These are phyloP conservation scores for Camellia sinensis DNA, from an alignment of 148 eudicot genomes.

Conservation along the genomic window DNA sequence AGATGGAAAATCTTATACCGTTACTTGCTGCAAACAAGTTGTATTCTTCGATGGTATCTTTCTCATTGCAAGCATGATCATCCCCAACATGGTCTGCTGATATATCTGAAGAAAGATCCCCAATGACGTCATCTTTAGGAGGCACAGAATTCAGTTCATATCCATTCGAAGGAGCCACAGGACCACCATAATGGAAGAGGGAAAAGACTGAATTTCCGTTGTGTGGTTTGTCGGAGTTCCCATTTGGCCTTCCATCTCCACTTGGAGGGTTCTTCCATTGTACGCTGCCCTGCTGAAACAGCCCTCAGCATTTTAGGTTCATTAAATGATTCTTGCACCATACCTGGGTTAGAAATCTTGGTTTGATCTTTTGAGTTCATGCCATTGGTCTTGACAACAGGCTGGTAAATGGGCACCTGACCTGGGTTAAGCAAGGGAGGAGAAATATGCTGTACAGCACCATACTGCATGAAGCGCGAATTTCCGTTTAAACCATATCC, in stretches of 20 bases:
- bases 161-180: constrained; percentile 60
- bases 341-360: constrained; percentile 24
- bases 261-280: constrained; percentile 24
- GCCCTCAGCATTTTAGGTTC: constrained; percentile 34
- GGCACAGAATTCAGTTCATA: constrained; percentile 33
- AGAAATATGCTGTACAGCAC: constrained; percentile 56
- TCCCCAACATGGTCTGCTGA: constrained; percentile 37
- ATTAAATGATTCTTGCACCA: constrained; percentile 25
- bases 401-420: constrained; percentile 68
- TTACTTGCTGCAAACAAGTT: constrained; percentile 84
- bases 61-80: constrained; percentile 45
- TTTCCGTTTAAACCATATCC: constrained; percentile 58
- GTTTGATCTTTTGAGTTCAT: constrained; percentile 39
- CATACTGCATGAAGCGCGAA: constrained; percentile 63
- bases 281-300: constrained; percentile 22
- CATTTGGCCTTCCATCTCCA: constrained; percentile 28
- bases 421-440: constrained; percentile 50
- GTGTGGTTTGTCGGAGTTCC: constrained; percentile 27
- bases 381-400: constrained; percentile 41
- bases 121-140: constrained; percentile 44
- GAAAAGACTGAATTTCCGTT: constrained; percentile 63
- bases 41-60: constrained; percentile 79
- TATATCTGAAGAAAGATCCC: constrained; percentile 24
- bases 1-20: constrained; percentile 77
- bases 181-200: constrained; percentile 85